These are phyloP conservation scores for Naegleria gruberi DNA, from an alignment of 208 protist species.

Conservation along the genomic window DNA sequence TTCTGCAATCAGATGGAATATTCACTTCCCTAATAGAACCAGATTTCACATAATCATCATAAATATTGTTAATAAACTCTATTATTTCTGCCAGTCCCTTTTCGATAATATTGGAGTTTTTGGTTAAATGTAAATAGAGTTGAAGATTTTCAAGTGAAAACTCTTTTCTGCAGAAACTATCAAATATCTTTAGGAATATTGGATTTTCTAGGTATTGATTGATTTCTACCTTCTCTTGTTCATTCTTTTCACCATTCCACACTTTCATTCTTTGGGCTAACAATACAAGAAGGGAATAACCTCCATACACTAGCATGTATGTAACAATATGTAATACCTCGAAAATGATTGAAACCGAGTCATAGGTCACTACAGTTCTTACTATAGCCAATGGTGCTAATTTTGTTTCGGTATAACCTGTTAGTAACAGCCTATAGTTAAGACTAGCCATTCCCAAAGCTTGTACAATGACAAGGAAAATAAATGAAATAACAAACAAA, in stretches of 20 bases:
- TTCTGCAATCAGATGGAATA: too few relatives aligned
- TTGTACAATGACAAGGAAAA: too few relatives aligned
- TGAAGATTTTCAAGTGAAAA: not conserved
- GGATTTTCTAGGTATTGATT: not conserved
- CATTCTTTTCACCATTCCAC: not conserved
- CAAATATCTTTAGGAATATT: not conserved
- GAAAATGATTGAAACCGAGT: not conserved
- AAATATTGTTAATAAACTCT: too few relatives aligned
- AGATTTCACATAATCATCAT: too few relatives aligned
- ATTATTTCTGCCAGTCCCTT: too few relatives aligned
- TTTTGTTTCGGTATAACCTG: too few relatives aligned
- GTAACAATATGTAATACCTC: not conserved
- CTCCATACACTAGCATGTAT: not conserved
- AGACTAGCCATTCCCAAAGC: too few relatives aligned
- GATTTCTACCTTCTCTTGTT: not conserved
- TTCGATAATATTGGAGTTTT: too few relatives aligned
- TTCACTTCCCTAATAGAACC: too few relatives aligned
- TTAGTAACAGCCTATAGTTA: too few relatives aligned
- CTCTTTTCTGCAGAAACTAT: not conserved
- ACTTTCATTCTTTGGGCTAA: not conserved
- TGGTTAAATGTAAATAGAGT: not conserved
- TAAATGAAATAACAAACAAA: too few relatives aligned
- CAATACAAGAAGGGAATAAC: not conserved
- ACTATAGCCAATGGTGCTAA: not conserved
- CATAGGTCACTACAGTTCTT: not conserved